Evolutionary conservation across 352 stramenopile species (phyloP).

Genomic region (Saprolegnia diclina): DNA sequence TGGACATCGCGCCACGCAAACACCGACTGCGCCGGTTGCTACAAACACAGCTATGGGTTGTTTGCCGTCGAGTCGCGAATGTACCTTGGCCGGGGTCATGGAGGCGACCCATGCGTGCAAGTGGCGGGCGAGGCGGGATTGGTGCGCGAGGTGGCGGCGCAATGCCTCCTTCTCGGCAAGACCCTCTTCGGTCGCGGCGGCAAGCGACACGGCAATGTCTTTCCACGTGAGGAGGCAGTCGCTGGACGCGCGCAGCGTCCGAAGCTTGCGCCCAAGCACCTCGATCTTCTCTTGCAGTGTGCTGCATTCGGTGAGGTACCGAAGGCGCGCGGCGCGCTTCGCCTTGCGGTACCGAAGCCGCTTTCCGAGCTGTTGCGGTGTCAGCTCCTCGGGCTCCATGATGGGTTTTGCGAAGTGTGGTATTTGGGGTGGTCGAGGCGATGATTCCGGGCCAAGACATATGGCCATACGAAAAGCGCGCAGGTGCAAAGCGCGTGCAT

Average conservation of each 20-base stretch:
- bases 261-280: neutral
- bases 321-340: conserved; percentile 2
- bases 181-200: neutral
- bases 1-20: conserved; percentile 14
- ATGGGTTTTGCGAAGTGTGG: neutral
- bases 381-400: neutral
- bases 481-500: neutral
- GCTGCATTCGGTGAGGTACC: conserved; percentile 8
- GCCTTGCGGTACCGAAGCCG: conserved; percentile 5
- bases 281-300: conserved; percentile 3
- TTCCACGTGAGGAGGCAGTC: neutral
- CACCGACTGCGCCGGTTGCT: neutral
- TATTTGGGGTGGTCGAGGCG: neutral
- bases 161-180: conserved; percentile 1
- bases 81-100: neutral
- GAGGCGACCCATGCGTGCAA: neutral
- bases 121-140: neutral
- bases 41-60: neutral
- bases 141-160: neutral
- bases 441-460: conserved; percentile 8
- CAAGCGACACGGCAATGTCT: neutral
- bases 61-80: no score
- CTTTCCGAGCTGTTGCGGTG: neutral
- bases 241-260: neutral
- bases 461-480: neutral